Evolutionary conservation across 371 early-diverging fungal genomes (phyloP).

Genomic region (Lichtheimia hyalospora): DNA sequence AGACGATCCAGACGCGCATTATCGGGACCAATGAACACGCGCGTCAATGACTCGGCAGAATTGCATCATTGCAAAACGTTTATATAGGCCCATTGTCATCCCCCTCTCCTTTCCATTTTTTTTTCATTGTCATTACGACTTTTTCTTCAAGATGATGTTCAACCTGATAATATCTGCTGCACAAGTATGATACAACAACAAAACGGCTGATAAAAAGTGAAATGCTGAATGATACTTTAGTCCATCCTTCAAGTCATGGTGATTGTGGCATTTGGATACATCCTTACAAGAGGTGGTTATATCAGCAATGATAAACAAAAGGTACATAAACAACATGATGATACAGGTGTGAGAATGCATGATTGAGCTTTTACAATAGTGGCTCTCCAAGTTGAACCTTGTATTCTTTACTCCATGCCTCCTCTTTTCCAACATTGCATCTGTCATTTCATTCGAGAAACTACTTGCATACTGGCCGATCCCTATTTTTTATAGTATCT

Average conservation of each 20-base stretch:
- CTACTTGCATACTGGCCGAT: slow-evolving; percentile 73
- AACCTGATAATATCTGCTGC: slow-evolving; percentile 5
- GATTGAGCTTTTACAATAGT: slow-evolving; percentile 23
- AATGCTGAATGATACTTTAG: slow-evolving; percentile 19
- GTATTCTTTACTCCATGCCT: slow-evolving; percentile 70
- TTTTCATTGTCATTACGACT: not conserved
- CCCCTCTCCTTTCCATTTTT: not conserved
- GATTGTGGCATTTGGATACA: slow-evolving; percentile 49
- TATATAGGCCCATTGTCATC: too few species aligned
- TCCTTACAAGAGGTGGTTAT: slow-evolving; percentile 53
- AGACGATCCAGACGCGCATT: too few species aligned
- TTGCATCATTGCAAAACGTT: too few species aligned
- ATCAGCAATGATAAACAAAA: slow-evolving; percentile 55
- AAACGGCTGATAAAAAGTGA: not conserved
- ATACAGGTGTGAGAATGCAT: not conserved
- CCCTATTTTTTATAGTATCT: slow-evolving; percentile 64
- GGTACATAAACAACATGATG: slow-evolving; percentile 22
- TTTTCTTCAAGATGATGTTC: slow-evolving; percentile 4
- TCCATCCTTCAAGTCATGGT: slow-evolving; percentile 64
- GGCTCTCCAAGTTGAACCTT: slow-evolving; percentile 60
- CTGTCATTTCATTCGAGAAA: slow-evolving; percentile 57
- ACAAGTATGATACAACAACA: not conserved
- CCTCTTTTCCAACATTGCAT: slow-evolving; percentile 68
- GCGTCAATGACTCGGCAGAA: too few species aligned
- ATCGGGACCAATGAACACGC: too few species aligned